Evolutionary conservation across 176 grass and related monocot species (phyloP), one percentile per base, ranked within the genome.

Genomic region (Oryza glumipatula): DNA sequence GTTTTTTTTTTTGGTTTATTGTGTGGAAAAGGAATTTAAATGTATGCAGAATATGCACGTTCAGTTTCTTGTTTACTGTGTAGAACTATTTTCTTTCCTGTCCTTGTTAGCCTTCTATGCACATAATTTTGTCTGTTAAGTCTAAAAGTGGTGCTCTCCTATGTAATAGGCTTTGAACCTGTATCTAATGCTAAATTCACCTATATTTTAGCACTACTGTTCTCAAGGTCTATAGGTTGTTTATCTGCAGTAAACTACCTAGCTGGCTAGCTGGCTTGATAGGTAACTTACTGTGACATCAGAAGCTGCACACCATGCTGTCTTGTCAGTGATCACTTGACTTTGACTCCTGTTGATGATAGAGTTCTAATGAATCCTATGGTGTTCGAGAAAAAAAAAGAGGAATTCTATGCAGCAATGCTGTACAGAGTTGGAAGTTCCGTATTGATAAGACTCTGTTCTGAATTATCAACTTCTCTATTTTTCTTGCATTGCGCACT

Each of bases 1-100:
- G 24, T 90, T 69, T 41, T 39, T 83, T 86, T 52, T 61, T 77
- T 76, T 51, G 68, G 65, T 35, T 65, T 80, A 13, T 13, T 56
- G 30, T 35, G 1, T 77, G 13, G 21, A 82, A 83, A 86, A 70
- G 33, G n/a, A 77, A 36, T 67, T 10, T 67, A 68, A 68, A 63
- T 58, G 80, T 66, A 23, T 52, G 9, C 32, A 47, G 22, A 51
- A 12, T 52, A 13, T 65, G 22, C 56, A 33, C 3, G 14, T 69
- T 32, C 33, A 28, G 7, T 64, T 11, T 74, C 19, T 54, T 76
- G n/a, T 7, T 5, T 15, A 68, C 32, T 30, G 21, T 84, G 9
- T 15, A 44, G 45, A 54, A 66, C 54, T 17, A 52, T 67, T 52
- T 52, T 49, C 7, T 45, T 71, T 36, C 38, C 12, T 56, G n/a